Base-by-base conservation (phyloP, 495 filamentous ascomycete species). In the Penicillium flavigenum region DNA sequence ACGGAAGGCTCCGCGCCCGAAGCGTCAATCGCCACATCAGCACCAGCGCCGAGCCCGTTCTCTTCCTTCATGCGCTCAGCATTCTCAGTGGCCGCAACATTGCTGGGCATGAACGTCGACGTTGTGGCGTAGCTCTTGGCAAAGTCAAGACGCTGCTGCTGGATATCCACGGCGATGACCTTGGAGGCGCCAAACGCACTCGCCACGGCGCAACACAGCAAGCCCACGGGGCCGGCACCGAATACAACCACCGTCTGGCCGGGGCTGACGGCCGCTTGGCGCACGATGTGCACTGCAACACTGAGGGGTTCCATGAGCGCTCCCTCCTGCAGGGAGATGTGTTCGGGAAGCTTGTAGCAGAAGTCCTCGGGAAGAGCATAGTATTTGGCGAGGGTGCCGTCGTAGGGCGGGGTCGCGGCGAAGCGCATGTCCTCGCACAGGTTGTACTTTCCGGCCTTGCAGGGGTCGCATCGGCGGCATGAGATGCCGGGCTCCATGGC, bases 11-110 rank as follows among this genome's bases (percentile, higher is more conserved):
- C 81, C 1, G 76, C 81, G 0, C 82, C 83, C 1, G 81, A 83
- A 26, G 81, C 82, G 56, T 85, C 83, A 47, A 86, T 77, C 1
- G 79, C 81, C 9, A 79, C 77, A 67, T 86, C 82, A 3, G 79
- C 78, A 10, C 82, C 83, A 19, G 74, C 56, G 0, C 72, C 72
- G 1, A 83, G 64, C 1, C 64, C 71, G 62, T 79, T 79, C 60
- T 77, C 66, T 29, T 70, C 36, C n/a, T 68, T 72, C 36, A 84
- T 65, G 0, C 67, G 70, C 29, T 64, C 62, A 5, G 78, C 79
- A 19, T 79, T 77, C 41, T 75, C 76, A 10, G 56, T 53, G 11
- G 74, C 67, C 0, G 70, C 42, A 0, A 66, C 72, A 48, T 71
- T 69, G 6, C 64, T 53, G 0, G 81, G 75, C 59, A 73, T 63